Base-by-base conservation (phyloP, 371 early-diverging fungal genomes). In the Mucor velutinosus region DNA sequence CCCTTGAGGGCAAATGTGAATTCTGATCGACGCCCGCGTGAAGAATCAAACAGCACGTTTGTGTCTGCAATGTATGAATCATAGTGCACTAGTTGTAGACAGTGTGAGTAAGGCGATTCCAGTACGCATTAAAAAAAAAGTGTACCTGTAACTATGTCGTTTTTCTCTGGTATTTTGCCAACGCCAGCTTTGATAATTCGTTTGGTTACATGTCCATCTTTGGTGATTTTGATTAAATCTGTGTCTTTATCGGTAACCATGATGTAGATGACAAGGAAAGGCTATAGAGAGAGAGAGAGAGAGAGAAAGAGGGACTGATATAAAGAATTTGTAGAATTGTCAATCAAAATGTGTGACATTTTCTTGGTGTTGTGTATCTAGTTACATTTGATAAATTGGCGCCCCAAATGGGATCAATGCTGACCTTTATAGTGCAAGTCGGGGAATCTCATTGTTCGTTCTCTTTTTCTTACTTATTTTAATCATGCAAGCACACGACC, bases 201-300 rank as follows among this genome's bases (percentile, higher is more conserved):
- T 53, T 82, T 82, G 5, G 75, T 76, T n/a, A 82, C 76, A 27
- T 69, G 65, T 4, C 76, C 78, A 57, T 82, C 79, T 3, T 59
- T 30, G n/a, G 79, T 76, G 15, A 82, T 35, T 5, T 71, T 67
- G 32, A 71, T 62, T 0, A 66, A n/a, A 6, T 58, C 30, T 10
- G 27, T 21, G 5, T 58, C 30, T 10, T 19, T 29, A n/a, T 39
- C 53, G 8, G 33, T 51, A 7, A 41, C 27, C 41, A 63, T 58
- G 41, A 6, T 60, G n/a, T 61, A 27, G 29, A 27, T 58, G 17
- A 60, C 11, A 23, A 23, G 55, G 23, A 60, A 32, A 60, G 19
- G 29, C 15, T 51, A 39, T 43, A 53, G 51, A 60, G 29, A 53
- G 39, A 37, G 53, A n/a, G n/a, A n/a, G n/a, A n/a, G n/a, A n/a